phyloP scores from a whole-genome alignment of 1,284 basidiomycete genomes.

The Heliocybe sulcata region DNA sequence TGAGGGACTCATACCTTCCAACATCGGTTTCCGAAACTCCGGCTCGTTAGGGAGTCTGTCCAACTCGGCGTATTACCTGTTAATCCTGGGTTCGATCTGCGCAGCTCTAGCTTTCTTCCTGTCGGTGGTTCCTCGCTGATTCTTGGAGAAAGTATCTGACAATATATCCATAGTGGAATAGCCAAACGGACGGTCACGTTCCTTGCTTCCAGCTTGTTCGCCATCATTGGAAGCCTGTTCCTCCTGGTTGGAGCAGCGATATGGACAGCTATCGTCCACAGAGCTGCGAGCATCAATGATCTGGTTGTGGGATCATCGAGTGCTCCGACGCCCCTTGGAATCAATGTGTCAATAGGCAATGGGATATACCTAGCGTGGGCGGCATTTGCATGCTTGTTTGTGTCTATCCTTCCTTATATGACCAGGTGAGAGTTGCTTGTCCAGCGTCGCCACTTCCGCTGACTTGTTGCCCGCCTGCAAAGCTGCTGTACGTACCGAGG shows the following conservation, averaged over 20 bases:
- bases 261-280: slow-evolving; percentile 71
- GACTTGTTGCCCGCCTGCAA: slow-evolving; percentile 5
- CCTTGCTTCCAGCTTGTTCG: slow-evolving; percentile 55
- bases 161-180: slow-evolving; percentile 44
- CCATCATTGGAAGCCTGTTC: slow-evolving; percentile 52
- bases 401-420: slow-evolving; percentile 66
- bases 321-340: slow-evolving; percentile 40
- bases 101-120: slow-evolving; percentile 54
- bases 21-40: slow-evolving; percentile 53
- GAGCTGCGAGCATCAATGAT: slow-evolving; percentile 51
- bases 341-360: slow-evolving; percentile 51
- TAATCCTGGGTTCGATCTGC: slow-evolving; percentile 65
- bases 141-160: not conserved
- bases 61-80: slow-evolving; percentile 65
- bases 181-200: slow-evolving; percentile 60
- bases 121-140: slow-evolving; percentile 28
- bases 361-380: slow-evolving; percentile 66
- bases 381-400: slow-evolving; percentile 54
- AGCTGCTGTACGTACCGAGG: slow-evolving; percentile 64
- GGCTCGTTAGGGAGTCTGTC: slow-evolving; percentile 55
- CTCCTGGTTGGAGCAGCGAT: slow-evolving; percentile 64
- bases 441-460: not conserved
- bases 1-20: slow-evolving; percentile 37
- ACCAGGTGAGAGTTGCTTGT: slow-evolving; percentile 34
- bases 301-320: slow-evolving; percentile 29